These are phyloP conservation scores for Sodiomyces alkalinus DNA, from an alignment of 2,329 filamentous ascomycete species.

Conservation along the genomic window DNA sequence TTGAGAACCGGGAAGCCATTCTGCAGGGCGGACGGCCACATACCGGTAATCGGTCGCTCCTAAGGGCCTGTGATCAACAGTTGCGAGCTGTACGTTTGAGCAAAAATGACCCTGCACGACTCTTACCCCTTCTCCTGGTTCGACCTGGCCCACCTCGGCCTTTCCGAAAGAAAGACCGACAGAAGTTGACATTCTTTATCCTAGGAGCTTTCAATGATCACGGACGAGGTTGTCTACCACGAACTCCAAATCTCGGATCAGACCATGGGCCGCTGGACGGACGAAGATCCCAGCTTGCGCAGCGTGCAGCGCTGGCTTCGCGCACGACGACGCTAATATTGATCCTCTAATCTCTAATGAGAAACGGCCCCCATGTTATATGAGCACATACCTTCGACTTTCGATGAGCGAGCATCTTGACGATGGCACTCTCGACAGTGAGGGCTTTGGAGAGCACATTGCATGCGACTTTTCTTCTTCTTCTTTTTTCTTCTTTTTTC, in stretches of 20 bases:
- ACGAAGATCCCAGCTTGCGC: constrained; percentile 43
- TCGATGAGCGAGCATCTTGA: too few species aligned
- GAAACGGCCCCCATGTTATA: too few species aligned
- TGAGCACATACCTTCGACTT: too few species aligned
- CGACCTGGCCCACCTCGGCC: not conserved
- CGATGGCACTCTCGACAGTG: too few species aligned
- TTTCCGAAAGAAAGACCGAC: not conserved
- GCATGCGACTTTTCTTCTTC: too few species aligned
- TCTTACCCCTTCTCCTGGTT: too few species aligned
- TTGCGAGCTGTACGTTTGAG: constrained; percentile 34
- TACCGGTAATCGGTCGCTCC: constrained; percentile 28
- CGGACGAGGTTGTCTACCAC: constrained; percentile 42
- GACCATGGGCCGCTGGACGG: constrained; percentile 43
- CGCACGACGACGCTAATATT: constrained; percentile 16
- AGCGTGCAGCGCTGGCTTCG: constrained; percentile 44
- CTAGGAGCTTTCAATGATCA: constrained; percentile 42
- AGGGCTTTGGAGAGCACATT: too few species aligned
- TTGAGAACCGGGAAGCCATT: constrained; percentile 36
- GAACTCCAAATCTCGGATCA: constrained; percentile 38
- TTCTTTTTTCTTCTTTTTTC: too few species aligned
- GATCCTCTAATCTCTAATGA: constrained; percentile 1
- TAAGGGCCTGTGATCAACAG: constrained; percentile 39
- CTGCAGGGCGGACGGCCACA: constrained; percentile 35
- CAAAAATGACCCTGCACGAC: not conserved
- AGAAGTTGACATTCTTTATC: not conserved